Evolutionary conservation across 139 green algal genomes (phyloP).

Genomic region (Chlorella sp.): DNA sequence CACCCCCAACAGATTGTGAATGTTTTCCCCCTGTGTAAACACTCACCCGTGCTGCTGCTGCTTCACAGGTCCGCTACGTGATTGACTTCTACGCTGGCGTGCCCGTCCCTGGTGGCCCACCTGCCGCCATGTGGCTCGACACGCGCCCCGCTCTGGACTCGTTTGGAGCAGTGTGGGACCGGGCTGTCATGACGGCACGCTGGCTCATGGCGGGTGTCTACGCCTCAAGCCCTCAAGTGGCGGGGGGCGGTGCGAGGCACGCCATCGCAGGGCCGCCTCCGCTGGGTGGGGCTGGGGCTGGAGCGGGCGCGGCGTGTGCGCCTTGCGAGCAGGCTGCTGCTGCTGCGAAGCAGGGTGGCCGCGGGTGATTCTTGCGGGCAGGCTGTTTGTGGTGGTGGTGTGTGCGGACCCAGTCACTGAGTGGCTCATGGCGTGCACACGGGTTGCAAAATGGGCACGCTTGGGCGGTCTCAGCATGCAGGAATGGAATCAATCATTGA

Average conservation of each 20-base stretch:
- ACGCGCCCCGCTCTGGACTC: constrained; percentile 83
- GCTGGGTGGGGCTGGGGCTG: no score
- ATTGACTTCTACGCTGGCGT: constrained; percentile 94
- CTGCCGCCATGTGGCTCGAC: constrained; percentile 87
- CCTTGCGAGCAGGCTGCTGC: no score
- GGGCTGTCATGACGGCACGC: constrained; percentile 42
- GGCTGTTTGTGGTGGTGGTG: not conserved
- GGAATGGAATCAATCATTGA: no score
- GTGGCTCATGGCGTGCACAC: no score
- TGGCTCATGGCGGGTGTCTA: constrained; percentile 26
- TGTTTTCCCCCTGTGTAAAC: not conserved
- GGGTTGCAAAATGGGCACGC: no score
- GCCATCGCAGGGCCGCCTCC: not conserved
- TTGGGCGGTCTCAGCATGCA: no score
- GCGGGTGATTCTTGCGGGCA: not conserved
- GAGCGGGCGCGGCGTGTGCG: no score
- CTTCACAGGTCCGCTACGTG: constrained; percentile 75
- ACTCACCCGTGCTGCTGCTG: not conserved
- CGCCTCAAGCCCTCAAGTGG: not conserved
- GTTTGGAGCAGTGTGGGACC: constrained; percentile 47
- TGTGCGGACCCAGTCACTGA: no score
- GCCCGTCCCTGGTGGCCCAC: constrained; percentile 39
- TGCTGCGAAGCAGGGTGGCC: not conserved
- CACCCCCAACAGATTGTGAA: no score
- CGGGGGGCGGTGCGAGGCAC: no score